A percentile compares a stretch with the other conserved stretches of the same genome.
Conservation (phyloP, 306 rosid genomes). For the Prunus mira region DNA sequence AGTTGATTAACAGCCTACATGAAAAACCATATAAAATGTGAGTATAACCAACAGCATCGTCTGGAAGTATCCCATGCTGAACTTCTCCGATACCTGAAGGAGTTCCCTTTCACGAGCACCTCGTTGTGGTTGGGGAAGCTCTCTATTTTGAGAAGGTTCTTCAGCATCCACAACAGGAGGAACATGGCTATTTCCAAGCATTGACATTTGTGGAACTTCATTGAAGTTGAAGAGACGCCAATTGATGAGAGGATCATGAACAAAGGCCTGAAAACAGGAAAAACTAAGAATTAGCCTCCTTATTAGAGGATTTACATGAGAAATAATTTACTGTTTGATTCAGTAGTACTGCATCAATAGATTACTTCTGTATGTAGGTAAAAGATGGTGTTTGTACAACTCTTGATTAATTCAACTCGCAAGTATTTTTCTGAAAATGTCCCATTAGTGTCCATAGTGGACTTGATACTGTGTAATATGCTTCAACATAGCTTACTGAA, state of each 20-base stretch:
- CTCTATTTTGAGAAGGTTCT: slow-evolving; percentile 64
- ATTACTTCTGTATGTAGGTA: neutral
- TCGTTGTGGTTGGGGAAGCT: slow-evolving; percentile 88
- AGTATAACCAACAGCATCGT: slow-evolving; percentile 20
- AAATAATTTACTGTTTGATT: neutral
- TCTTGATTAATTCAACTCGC: neutral
- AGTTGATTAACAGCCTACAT: slow-evolving; percentile 93
- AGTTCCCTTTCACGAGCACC: slow-evolving; percentile 97
- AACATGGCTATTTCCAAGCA: slow-evolving; percentile 58
- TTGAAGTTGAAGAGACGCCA: slow-evolving; percentile 99
- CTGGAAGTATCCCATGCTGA: slow-evolving; percentile 15
- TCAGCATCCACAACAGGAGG: slow-evolving; percentile 74
- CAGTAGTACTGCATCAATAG: neutral
- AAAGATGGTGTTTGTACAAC: neutral
- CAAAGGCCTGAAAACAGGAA: slow-evolving; percentile 76
- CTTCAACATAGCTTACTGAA: slow-evolving; percentile 7
- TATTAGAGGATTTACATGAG: neutral
- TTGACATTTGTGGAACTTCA: slow-evolving; percentile 94
- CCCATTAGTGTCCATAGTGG: neutral
- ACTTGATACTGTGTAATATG: neutral
- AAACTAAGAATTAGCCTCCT: neutral
- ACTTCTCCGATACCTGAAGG: slow-evolving; percentile 66
- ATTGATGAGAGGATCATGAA: slow-evolving; percentile 94
- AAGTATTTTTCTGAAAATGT: neutral
- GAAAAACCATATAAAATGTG: slow-evolving; percentile 22